These are phyloP conservation scores for Pyrenochaeta sp. DNA, from an alignment of 2,329 filamentous ascomycete species.

Conservation along the genomic window DNA sequence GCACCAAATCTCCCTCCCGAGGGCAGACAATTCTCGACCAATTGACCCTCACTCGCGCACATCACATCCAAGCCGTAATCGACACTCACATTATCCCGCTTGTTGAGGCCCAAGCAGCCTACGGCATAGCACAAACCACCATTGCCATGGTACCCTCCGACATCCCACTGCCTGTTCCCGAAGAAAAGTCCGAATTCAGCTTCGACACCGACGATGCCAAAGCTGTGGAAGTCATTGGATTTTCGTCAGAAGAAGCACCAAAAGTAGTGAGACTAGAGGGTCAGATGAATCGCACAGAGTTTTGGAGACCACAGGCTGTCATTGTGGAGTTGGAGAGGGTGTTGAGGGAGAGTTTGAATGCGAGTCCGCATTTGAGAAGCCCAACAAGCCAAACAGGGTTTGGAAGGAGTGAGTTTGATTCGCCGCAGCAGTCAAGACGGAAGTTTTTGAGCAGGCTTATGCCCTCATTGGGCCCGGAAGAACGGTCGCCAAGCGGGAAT, in stretches of 20 bases:
- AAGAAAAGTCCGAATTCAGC: slow-evolving; percentile 42
- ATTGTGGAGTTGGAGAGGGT: slow-evolving; percentile 51
- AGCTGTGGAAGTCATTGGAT: slow-evolving; percentile 50
- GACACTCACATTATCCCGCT: slow-evolving; percentile 52
- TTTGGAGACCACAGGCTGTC: slow-evolving; percentile 54
- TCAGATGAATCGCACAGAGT: slow-evolving; percentile 52
- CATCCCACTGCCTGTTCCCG: slow-evolving; percentile 34
- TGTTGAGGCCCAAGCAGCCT: slow-evolving; percentile 49
- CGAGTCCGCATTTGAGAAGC: slow-evolving; percentile 18
- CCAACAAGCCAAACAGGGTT: slow-evolving; percentile 1
- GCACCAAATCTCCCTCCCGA: slow-evolving; percentile 14
- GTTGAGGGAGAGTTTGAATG: slow-evolving; percentile 44
- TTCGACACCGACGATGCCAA: slow-evolving; percentile 32
- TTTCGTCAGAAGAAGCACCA: slow-evolving; percentile 51
- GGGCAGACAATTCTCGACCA: slow-evolving; percentile 46
- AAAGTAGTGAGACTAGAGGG: slow-evolving; percentile 52
- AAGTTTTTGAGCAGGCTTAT: slow-evolving; percentile 35
- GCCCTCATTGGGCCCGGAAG: slow-evolving; percentile 29
- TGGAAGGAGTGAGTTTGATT: slow-evolving; percentile 3
- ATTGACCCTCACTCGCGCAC: slow-evolving; percentile 50
- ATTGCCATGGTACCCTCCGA: slow-evolving; percentile 57
- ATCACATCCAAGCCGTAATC: slow-evolving; percentile 52
- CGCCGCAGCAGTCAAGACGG: slow-evolving; percentile 17
- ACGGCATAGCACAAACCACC: slow-evolving; percentile 54
- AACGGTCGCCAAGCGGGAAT: slow-evolving; percentile 24